phyloP scores from a whole-genome alignment of 73 alveolate species.

The Paramecium sonneborni region DNA sequence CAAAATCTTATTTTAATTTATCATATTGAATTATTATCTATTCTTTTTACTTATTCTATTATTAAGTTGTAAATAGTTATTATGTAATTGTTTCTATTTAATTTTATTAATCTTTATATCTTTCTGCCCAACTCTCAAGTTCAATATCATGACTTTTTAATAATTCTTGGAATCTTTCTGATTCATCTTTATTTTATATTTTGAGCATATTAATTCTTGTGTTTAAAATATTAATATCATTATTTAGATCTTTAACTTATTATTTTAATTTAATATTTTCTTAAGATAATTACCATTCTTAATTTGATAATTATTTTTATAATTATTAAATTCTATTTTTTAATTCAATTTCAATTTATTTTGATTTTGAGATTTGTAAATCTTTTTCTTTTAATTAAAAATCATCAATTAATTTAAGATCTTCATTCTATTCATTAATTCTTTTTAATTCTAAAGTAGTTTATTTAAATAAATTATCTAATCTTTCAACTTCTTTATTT shows the following conservation, averaged over 20 bases:
- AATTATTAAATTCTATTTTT: slow-evolving; percentile 1
- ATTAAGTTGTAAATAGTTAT: not conserved
- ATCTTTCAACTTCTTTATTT: slow-evolving; percentile 9
- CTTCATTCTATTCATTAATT: slow-evolving; percentile 3
- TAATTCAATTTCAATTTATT: not conserved
- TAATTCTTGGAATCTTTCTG: not conserved
- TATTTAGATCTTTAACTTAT: not conserved
- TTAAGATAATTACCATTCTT: not conserved
- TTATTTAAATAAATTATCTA: not conserved
- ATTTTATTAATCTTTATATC: not conserved
- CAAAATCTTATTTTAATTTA: not conserved
- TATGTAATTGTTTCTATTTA: not conserved
- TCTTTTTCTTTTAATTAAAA: not conserved
- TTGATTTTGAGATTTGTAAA: not conserved
- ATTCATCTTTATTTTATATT: not conserved
- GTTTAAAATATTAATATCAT: not conserved
- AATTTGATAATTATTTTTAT: not conserved
- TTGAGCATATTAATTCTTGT: not conserved
- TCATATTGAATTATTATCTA: not conserved
- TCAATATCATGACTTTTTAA: not conserved
- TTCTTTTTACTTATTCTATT: not conserved
- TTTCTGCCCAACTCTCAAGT: not conserved
- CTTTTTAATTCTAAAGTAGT: not conserved
- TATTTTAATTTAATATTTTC: not conserved
- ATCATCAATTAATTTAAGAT: not conserved